Evolutionary conservation across 495 filamentous ascomycete genomes (phyloP).

Genomic region (Schizothecium vesticola): DNA sequence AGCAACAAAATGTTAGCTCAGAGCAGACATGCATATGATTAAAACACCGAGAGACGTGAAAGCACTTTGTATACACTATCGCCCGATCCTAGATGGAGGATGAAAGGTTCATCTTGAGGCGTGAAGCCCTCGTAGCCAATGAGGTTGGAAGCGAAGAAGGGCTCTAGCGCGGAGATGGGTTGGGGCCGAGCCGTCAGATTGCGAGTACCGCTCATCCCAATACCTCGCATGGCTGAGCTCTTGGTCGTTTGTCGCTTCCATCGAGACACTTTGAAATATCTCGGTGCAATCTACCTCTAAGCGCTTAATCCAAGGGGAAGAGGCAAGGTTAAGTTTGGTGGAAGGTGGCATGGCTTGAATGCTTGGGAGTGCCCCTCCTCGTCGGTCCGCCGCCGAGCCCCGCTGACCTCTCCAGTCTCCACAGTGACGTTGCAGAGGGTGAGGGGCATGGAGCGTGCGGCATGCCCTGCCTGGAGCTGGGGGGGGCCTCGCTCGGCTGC

Average conservation of each 20-base stretch:
- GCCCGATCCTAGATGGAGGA: slow-evolving; percentile 56
- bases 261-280: not conserved
- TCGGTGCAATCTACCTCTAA: not conserved
- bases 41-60: not conserved
- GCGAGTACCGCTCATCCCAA: slow-evolving; percentile 49
- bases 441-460: not conserved
- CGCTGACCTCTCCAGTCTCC: not conserved
- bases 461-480: not conserved
- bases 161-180: slow-evolving; percentile 41
- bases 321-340: not conserved
- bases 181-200: slow-evolving; percentile 23
- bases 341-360: not conserved
- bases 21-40: not conserved
- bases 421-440: not conserved
- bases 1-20: too few species aligned
- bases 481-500: not conserved
- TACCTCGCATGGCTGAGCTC: slow-evolving; percentile 22
- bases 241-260: not conserved
- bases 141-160: slow-evolving; percentile 44
- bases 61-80: slow-evolving; percentile 40
- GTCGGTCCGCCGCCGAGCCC: not conserved
- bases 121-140: slow-evolving; percentile 19
- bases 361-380: not conserved
- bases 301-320: not conserved
- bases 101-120: slow-evolving; percentile 25